phyloP scores from a whole-genome alignment of 352 stramenopile genomes.

The Phytophthora idaei region DNA sequence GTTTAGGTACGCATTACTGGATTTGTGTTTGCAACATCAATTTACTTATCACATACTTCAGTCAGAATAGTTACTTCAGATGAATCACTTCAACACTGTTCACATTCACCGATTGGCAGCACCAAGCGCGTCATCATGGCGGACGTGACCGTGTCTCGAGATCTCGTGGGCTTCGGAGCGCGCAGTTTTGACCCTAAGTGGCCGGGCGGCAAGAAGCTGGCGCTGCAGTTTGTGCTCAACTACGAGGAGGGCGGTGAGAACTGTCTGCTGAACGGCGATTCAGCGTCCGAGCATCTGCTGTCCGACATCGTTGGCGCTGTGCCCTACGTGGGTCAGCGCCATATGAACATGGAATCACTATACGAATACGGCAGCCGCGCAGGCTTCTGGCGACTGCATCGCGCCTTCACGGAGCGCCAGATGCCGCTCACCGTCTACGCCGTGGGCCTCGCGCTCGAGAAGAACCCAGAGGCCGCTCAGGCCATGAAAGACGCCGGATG shows the following conservation, averaged over 20 bases:
- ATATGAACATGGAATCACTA: slow-evolving; percentile 96
- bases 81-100: too few relatives aligned
- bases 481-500: slow-evolving; percentile 94
- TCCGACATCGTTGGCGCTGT: slow-evolving; percentile 91
- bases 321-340: slow-evolving; percentile 71
- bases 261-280: slow-evolving; percentile 91
- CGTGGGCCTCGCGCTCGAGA: slow-evolving; percentile 94
- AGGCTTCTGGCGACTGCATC: slow-evolving; percentile 95
- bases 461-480: slow-evolving; percentile 88
- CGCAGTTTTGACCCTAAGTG: slow-evolving; percentile 76
- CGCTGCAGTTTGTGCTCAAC: slow-evolving; percentile 96
- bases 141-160: slow-evolving; percentile 37
- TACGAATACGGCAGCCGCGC: slow-evolving; percentile 96
- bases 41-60: slow-evolving; percentile 2
- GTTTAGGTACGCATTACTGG: slow-evolving; percentile 14
- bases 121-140: slow-evolving; percentile 2
- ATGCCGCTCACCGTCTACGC: slow-evolving; percentile 94
- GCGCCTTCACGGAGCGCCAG: slow-evolving; percentile 88
- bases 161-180: slow-evolving; percentile 90
- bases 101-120: slow-evolving; percentile 5
- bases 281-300: slow-evolving; percentile 90
- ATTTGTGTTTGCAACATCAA: background rate
- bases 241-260: slow-evolving; percentile 97
- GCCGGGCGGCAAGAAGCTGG: slow-evolving; percentile 87
- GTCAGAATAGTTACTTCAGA: too few relatives aligned